Evolutionary conservation across 495 filamentous ascomycete species (phyloP), one percentile per base, ranked within the genome.

Genomic region (Monascus purpureus): DNA sequence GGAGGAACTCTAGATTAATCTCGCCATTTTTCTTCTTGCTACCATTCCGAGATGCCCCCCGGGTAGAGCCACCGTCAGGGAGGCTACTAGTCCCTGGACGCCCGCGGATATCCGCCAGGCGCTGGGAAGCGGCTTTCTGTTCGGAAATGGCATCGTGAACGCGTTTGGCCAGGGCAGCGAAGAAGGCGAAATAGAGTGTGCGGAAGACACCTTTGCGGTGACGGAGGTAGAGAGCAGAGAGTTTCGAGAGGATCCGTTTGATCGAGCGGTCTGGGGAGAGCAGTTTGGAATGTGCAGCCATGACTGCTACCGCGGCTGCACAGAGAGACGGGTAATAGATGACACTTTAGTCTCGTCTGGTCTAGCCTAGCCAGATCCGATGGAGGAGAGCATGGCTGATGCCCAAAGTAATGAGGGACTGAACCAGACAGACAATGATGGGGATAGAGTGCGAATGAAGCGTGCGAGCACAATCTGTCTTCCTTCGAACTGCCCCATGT

Each of bases 1-100:
- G 75, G 61, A 97, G 92, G 66, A 97, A 97, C 52, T 96, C 90
- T 33, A 82, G 70, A 45, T 97, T 93, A 29, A 97, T 61, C 60
- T 92, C 90, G 12, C 93, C 84, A 58, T 82, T 85, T 63, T 85
- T 88, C 47, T 70, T 72, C 39, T 22, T 22, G 20, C 20, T 22
- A 9, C 20, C 9, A 9, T 9, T 22, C 5, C 20, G 4, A 9
- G 5, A 5, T 4, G 5, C 9, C 5, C 20, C 9, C 5, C 20
- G 4, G 20, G 5, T 22, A 22, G 5, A 5, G 20, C 20, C 20
- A 16, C 57, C 48, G 31, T 50, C 57, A 25, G 47, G 57, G 16
- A 70, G 57, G 7, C 63, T 65, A 22, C 65, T 73, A 24, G 73
- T 77, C 4, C 55, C 62, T 11, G 65, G 62, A 12, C 65, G 66